Percentiles rank a stretch among this genome's conserved stretches.
Conservation (phyloP, 2,329 filamentous ascomycete species). For the Penicillium brevicompactum region DNA sequence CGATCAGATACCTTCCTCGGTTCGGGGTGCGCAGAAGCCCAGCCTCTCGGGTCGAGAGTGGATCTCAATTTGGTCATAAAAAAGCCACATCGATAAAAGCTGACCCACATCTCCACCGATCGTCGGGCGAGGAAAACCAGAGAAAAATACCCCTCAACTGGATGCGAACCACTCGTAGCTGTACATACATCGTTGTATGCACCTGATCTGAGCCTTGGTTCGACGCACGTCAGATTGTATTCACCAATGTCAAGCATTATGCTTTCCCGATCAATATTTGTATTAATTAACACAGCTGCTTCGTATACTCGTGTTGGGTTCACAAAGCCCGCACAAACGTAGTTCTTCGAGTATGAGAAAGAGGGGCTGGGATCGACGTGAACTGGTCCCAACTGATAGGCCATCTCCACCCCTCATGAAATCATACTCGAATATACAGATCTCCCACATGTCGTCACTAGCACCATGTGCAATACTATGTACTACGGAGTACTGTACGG, state of each 20-base stretch:
- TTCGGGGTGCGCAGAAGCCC: neutral
- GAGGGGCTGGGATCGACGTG: neutral
- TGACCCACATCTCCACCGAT: neutral
- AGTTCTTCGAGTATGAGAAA: neutral
- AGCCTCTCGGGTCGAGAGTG: neutral
- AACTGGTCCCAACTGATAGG: neutral
- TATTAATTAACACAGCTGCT: neutral
- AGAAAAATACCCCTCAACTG: neutral
- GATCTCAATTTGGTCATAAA: neutral
- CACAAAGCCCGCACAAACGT: neutral
- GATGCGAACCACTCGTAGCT: neutral
- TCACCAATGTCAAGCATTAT: neutral
- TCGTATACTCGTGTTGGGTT: neutral
- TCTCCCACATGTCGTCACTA: neutral
- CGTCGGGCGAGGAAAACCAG: neutral
- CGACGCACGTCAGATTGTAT: neutral
- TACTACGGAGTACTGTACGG: neutral
- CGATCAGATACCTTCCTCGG: neutral
- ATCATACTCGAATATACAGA: neutral
- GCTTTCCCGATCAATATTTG: neutral
- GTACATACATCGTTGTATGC: neutral
- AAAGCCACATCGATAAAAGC: neutral
- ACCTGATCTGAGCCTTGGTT: neutral
- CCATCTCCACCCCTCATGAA: neutral
- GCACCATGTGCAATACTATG: neutral